Evolutionary conservation across 148 eudicot genomes (phyloP).

Genomic region (Suaeda aralocaspica): DNA sequence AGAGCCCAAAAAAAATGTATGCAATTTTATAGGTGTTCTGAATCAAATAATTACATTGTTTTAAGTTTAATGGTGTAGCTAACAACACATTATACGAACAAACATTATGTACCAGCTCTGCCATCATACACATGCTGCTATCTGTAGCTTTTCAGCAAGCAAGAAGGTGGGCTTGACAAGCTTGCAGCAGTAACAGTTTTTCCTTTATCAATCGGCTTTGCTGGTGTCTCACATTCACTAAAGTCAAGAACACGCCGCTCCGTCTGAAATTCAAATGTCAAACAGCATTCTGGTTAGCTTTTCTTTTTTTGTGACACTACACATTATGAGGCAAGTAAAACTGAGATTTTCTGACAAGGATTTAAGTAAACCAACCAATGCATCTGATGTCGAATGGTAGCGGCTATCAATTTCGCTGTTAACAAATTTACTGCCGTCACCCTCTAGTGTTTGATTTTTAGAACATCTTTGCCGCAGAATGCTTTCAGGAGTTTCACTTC

Average conservation of each 20-base stretch:
- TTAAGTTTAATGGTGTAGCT: background rate
- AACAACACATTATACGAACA: conserved; percentile 4
- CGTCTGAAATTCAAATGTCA: conserved; percentile 33
- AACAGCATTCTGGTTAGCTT: background rate
- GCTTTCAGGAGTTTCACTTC: conserved; percentile 80
- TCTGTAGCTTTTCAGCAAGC: conserved; percentile 36
- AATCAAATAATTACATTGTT: conserved; percentile 23
- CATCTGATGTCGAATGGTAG: conserved; percentile 34
- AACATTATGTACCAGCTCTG: conserved; percentile 11
- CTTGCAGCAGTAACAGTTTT: conserved; percentile 20
- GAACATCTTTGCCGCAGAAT: conserved; percentile 45
- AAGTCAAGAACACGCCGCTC: conserved; percentile 78
- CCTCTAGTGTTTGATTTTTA: conserved; percentile 29
- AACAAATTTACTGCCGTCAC: conserved; percentile 22
- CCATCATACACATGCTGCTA: conserved; percentile 6
- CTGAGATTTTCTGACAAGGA: background rate
- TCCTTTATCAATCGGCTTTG: conserved; percentile 34
- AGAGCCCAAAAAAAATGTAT: conserved; percentile 1
- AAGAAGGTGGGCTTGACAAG: conserved; percentile 34
- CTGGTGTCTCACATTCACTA: conserved; percentile 76
- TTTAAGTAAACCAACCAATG: conserved; percentile 37
- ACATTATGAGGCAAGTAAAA: background rate
- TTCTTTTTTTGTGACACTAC: background rate
- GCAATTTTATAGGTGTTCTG: conserved; percentile 7
- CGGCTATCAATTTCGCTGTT: conserved; percentile 32